Base-by-base conservation (phyloP, 2,329 filamentous ascomycete genomes). In the Colletotrichum sp. region DNA sequence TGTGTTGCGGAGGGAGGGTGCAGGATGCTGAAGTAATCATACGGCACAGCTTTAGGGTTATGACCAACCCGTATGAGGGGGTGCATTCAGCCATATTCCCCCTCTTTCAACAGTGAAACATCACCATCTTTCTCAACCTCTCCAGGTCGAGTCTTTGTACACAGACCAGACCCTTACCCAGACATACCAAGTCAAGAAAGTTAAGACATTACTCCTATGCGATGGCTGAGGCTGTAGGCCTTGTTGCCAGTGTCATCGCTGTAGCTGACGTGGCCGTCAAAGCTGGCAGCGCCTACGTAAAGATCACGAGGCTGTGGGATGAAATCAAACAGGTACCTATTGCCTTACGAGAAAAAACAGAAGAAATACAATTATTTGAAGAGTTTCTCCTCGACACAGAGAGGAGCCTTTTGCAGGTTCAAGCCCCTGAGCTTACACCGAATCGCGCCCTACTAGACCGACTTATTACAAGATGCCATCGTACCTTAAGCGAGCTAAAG, bases 131-230 rank as follows among this genome's bases (percentile, higher is more conserved):
- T 13, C 36, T 44, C 5, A 7, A 11, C 4, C 36, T n/a, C 16
- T 44, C 7, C 2, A 39, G 7, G 1, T 39, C 15, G 3, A 1
- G 13, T 44, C 36, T 11, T 19, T 19, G 8, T 9, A 44, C 1
- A 3, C 1, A 7, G 13, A 13, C 25, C 25, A 12, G 12, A 16
- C 0, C 1, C 11, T 15, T 25, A 19, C 1, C n/a, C 8, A 0
- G 7, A 59, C 0, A 16, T 16, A 29, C 12, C 7, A 29, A 16
- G 1, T 59, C 12, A 29, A 29, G 13, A 8, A 19, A 19, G 25
- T 19, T 8, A 16, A 19, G 16, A 2, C 2, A 44, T 4, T n/a
- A 9, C 8, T n/a, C 36, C 0, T 44, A 44, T 5, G 19, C 4
- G 16, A 61, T 61, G 57, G 27, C 57, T 11, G 57, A 32, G 25